Conservation (phyloP, 306 rosid genomes). For the Dicorynia guianensis region DNA sequence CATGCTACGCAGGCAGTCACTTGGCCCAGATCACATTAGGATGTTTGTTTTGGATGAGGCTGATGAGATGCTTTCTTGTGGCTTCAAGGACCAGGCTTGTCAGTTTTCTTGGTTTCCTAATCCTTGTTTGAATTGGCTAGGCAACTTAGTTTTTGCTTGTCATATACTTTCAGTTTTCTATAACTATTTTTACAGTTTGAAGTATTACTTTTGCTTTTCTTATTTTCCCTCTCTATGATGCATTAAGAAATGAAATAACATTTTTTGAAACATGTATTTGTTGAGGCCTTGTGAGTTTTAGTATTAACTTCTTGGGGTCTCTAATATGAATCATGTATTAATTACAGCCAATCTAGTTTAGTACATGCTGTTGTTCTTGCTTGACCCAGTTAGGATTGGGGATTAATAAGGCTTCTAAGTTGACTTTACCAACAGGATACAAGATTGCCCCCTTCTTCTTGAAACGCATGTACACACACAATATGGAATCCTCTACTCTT, state of each 20-base stretch:
- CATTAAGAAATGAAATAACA: neutral
- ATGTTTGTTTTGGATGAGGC: conserved; percentile 99
- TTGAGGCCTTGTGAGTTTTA: neutral
- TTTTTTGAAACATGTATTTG: neutral
- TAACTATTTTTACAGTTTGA: neutral
- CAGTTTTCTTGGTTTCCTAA: neutral
- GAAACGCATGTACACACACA: neutral
- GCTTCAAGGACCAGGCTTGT: conserved; percentile 96
- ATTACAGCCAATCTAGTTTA: neutral
- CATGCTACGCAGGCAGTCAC: conserved; percentile 93
- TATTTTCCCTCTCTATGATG: neutral
- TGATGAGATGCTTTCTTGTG: conserved; percentile 98
- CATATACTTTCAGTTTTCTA: neutral
- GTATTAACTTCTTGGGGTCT: neutral
- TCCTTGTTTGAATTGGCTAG: neutral
- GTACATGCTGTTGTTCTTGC: neutral
- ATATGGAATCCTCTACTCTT: neutral
- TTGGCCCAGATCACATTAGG: conserved; percentile 71
- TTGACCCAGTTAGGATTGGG: too few species aligned
- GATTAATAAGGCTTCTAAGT: too few species aligned
- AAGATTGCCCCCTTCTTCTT: too few species aligned
- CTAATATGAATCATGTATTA: neutral
- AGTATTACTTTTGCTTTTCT: neutral
- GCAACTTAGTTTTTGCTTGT: neutral
- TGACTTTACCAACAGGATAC: too few species aligned